Conservation (phyloP, 129 eudicot genomes). For the Sambucus nigra region DNA sequence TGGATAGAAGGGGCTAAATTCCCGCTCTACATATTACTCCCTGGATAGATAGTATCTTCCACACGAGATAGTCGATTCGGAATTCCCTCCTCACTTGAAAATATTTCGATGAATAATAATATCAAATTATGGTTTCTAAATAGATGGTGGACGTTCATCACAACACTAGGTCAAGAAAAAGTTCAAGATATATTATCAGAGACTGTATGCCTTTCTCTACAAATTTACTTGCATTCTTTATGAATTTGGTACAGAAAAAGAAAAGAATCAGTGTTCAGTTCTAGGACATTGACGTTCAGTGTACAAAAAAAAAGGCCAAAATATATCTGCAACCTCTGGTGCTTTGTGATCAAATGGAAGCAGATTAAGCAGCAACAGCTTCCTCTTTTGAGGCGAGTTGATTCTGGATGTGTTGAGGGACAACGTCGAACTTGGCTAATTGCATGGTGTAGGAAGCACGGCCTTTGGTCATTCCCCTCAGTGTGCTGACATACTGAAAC, state of each 20-base stretch:
- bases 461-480: slow-evolving; percentile 92
- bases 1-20: too few relatives aligned
- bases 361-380: slow-evolving; percentile 57
- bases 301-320: slow-evolving; percentile 7
- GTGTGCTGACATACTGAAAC: slow-evolving; percentile 90
- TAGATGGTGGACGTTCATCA: too few relatives aligned
- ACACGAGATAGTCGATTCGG: too few relatives aligned
- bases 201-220: slow-evolving; percentile 1
- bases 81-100: too few relatives aligned
- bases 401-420: slow-evolving; percentile 92
- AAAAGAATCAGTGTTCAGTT: slow-evolving; percentile 13
- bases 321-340: slow-evolving; percentile 6
- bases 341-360: background rate
- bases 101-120: too few relatives aligned
- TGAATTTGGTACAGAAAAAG: slow-evolving; percentile 1
- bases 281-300: too few relatives aligned
- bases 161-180: background rate
- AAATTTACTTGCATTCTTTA: slow-evolving; percentile 2
- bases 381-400: slow-evolving; percentile 77
- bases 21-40: too few relatives aligned
- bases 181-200: background rate
- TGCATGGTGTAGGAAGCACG: slow-evolving; percentile 98
- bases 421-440: slow-evolving; percentile 83
- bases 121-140: too few relatives aligned
- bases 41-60: too few relatives aligned